phyloP scores from a whole-genome alignment of 2,329 filamentous ascomycete genomes.

The Thyridium curvatum region DNA sequence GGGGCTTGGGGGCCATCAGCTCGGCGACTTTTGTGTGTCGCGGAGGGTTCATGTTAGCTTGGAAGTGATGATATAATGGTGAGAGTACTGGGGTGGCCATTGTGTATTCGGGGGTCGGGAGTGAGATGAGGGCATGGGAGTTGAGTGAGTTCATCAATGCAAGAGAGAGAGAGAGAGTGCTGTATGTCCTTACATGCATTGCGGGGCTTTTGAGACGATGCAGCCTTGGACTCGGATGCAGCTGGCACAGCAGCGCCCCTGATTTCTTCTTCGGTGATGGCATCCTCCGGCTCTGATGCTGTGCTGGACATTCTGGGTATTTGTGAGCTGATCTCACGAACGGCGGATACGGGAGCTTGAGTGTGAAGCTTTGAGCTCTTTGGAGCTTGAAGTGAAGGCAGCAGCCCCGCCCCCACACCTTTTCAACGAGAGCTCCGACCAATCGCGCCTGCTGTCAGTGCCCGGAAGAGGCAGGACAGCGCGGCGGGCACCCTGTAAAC shows the following conservation, averaged over 20 bases:
- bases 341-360: no score
- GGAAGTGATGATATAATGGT: conserved; percentile 1
- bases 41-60: conserved; percentile 2
- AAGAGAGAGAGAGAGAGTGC: no score
- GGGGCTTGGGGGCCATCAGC: conserved; percentile 43
- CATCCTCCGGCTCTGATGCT: conserved; percentile 25
- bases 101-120: neutral
- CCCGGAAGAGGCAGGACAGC: no score
- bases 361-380: no score
- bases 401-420: no score
- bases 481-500: no score
- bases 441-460: no score
- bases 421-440: no score
- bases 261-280: conserved; percentile 33
- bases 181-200: conserved; percentile 31
- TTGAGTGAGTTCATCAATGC: neutral
- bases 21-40: conserved; percentile 35
- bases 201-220: conserved; percentile 17
- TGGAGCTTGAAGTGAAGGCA: no score
- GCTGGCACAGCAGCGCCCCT: conserved; percentile 22
- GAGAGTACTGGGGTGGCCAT: no score
- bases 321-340: no score
- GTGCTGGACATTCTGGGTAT: neutral
- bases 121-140: neutral
- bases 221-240: conserved; percentile 4